phyloP scores from a whole-genome alignment of 1,284 basidiomycete genomes.

The Ceratobasidium sp. region DNA sequence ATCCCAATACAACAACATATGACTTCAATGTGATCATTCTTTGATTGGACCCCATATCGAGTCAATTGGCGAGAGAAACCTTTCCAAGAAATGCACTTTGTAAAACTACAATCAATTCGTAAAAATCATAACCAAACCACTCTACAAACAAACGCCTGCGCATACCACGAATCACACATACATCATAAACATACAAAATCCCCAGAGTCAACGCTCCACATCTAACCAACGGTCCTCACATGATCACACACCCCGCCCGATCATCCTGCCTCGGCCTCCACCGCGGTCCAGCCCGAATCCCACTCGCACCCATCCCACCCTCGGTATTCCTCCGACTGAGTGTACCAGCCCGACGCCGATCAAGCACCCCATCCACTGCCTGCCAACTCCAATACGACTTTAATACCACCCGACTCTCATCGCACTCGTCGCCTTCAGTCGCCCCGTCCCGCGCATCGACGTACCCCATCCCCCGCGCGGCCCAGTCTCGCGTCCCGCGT shows the following conservation, averaged over 20 bases:
- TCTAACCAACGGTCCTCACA: background rate
- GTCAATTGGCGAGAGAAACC: too few species aligned
- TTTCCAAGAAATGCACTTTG: too few species aligned
- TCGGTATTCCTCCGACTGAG: constrained; percentile 12
- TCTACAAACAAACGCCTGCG: too few species aligned
- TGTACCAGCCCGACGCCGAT: background rate
- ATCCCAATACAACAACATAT: too few species aligned
- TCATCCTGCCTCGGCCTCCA: constrained; percentile 16
- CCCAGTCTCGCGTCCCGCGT: constrained; percentile 71
- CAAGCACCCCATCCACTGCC: constrained; percentile 73
- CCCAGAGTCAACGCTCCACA: background rate
- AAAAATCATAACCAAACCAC: too few species aligned
- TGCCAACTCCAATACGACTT: constrained; percentile 90
- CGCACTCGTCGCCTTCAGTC: constrained; percentile 75
- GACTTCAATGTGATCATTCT: too few species aligned
- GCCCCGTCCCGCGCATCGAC: constrained; percentile 66
- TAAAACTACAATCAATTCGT: too few species aligned
- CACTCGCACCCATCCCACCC: background rate
- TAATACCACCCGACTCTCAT: constrained; percentile 70
- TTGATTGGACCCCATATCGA: too few species aligned
- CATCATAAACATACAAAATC: background rate
- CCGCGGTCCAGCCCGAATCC: background rate
- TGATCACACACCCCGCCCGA: constrained; percentile 24
- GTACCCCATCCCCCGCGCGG: constrained; percentile 61
- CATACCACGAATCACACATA: too few species aligned